A percentile compares a stretch with the other conserved stretches of the same genome.
Conservation (phyloP, 345 rosid genomes). For the Syzygium aromaticum region DNA sequence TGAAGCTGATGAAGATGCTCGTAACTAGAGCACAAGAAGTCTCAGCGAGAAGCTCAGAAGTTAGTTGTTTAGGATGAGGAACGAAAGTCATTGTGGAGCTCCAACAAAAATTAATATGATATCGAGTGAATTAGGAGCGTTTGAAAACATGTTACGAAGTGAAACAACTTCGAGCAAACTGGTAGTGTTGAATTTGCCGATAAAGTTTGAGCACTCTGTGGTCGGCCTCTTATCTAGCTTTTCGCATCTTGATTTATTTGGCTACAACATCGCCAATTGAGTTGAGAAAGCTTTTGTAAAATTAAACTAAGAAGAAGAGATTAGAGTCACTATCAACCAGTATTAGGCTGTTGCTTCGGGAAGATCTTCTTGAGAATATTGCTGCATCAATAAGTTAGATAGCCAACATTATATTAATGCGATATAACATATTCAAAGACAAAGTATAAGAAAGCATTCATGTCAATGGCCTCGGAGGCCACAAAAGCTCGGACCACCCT, state of each 20-base stretch:
- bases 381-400: background rate
- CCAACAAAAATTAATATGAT: slow-evolving; percentile 65
- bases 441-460: background rate
- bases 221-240: background rate
- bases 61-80: slow-evolving; percentile 75
- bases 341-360: background rate
- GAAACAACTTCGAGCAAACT: background rate
- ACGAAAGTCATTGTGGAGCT: slow-evolving; percentile 72
- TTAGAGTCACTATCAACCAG: background rate
- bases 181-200: background rate
- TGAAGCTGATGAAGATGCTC: slow-evolving; percentile 41
- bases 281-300: background rate
- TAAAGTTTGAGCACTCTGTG: background rate
- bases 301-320: background rate
- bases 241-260: background rate
- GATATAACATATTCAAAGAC: background rate
- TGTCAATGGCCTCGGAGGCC: too few species aligned
- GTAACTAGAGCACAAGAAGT: slow-evolving; percentile 54
- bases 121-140: slow-evolving; percentile 23
- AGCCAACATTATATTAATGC: background rate
- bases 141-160: background rate
- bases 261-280: background rate
- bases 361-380: background rate
- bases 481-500: background rate
- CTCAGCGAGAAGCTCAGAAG: slow-evolving; percentile 64